Evolutionary conservation across 1,284 basidiomycete species (phyloP), one percentile per base, ranked within the genome.

Genomic region (Sanghuangporus baumii): DNA sequence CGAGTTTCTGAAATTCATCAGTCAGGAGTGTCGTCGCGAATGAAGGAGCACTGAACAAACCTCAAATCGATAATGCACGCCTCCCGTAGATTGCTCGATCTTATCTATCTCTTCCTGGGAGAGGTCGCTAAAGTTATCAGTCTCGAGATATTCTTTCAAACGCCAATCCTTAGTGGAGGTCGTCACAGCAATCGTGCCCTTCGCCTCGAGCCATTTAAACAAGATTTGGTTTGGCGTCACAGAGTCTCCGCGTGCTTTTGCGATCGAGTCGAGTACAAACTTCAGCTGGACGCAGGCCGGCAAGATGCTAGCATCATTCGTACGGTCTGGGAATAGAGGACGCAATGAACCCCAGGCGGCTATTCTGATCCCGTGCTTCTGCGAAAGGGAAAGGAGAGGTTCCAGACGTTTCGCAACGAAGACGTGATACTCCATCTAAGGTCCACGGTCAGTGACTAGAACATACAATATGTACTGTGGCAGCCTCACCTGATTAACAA

Each of bases 381-480:
- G 80, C 79, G 51, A 87, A 72, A 34, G 88, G 79, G 80, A 79
- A 51, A 87, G 72, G 36, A 88, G 79, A 8, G 84, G 78, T 66
- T 79, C 73, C 36, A 82, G 73, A 6, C 80, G 78, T 67, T 84
- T 80, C 77, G 81, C 86, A 48, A 92, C 76, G 72, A 93, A 91
- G 4, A 93, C 91, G 71, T 95, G 91, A 63, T 86, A 83, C 71
- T 94, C 91, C 60, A 94, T 85, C 89, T 88, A 18, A 9, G 6
- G 3, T n/a, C 18, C 14, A n/a, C 12, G 6, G 41, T n/a, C 12
- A n/a, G 11, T 12, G n/a, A 7, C 11, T 43, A 4, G n/a, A 14
- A n/a, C 11, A 43, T 2, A n/a, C 11, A 8, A n/a, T 43, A 14
- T 26, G 7, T 7, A 50, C n/a, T 3, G 51, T 37, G 59, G 41